phyloP scores from a whole-genome alignment of 2,329 filamentous ascomycete species.

The Pestalotiopsis sp. region DNA sequence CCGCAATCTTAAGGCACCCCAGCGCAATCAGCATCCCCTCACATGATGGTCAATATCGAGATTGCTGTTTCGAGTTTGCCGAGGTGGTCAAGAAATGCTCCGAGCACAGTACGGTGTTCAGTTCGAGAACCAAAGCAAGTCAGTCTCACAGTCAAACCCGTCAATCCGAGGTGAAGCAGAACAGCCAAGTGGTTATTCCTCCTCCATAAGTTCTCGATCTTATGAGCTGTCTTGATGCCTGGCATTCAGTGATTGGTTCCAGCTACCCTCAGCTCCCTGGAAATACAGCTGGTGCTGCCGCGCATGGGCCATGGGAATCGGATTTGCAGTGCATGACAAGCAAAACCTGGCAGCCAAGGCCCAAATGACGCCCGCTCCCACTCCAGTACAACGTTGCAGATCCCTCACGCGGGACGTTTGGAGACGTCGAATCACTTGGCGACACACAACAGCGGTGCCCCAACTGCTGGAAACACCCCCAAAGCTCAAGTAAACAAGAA shows the following conservation, averaged over 20 bases:
- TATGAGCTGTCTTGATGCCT: no score
- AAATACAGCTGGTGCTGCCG: neutral
- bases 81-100: neutral
- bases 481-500: neutral
- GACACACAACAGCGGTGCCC: neutral
- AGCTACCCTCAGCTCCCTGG: neutral
- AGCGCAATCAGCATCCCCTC: neutral
- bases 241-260: neutral
- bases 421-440: neutral
- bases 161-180: neutral
- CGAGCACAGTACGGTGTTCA: neutral
- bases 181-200: neutral
- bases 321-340: neutral
- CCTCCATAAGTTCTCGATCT: no score
- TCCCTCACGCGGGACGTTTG: neutral
- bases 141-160: neutral
- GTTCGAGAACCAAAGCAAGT: neutral
- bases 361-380: neutral
- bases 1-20: neutral
- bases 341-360: conserved; percentile 8
- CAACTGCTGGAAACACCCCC: neutral
- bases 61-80: neutral
- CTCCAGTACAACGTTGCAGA: neutral
- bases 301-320: neutral
- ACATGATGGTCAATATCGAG: neutral